Evolutionary conservation across 192 early-diverging fungal genomes (phyloP), one percentile per base, ranked within the genome.

Genomic region (Rhizoclosmatium sp.): DNA sequence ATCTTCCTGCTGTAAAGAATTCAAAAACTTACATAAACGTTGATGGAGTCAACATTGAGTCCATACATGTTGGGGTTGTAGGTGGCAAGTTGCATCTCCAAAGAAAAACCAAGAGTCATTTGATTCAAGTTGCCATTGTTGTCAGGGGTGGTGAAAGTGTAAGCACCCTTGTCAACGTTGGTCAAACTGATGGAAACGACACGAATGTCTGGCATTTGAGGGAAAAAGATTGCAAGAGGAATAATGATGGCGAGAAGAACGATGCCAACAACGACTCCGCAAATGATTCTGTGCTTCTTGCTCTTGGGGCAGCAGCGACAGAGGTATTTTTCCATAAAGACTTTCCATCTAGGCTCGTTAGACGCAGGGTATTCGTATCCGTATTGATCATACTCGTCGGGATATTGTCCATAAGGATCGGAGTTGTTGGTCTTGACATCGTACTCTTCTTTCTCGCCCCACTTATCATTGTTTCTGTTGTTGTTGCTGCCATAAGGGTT

Each of bases 61-160:
- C 51, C 70, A 49, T 80, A 80, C 56, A 62, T 9, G 61, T 80
- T 80, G 19, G 69, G 68, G 71, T 80, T 80, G 78, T 73, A 80
- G 16, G 70, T 71, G 60, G 16, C 19, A 7, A 80, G 39, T 42
- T 51, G n/a, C 78, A 80, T 80, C 7, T 19, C 31, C 19, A 80
- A 70, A 16, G 23, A 23, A 14, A 80, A 47, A 4, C 14, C 10
- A 48, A 80, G 72, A 14, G 45, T 42, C 58, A 80, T 59, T 31
- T 72, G 47, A 47, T 80, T 72, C 59, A 72, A 65, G 78, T 80
- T 80, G 14, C 48, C 40, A 21, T 71, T 42, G 58, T 72, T 7
- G 23, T 60, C 7, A 4, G 71, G 71, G 41, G 47, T 48, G 10
- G 14, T 73, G 62, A 80, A 80, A 3, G 42, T 62, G 71, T 64